Evolutionary conservation across 306 rosid species (phyloP).

Genomic region (cucumber (Cucumis sativus)): DNA sequence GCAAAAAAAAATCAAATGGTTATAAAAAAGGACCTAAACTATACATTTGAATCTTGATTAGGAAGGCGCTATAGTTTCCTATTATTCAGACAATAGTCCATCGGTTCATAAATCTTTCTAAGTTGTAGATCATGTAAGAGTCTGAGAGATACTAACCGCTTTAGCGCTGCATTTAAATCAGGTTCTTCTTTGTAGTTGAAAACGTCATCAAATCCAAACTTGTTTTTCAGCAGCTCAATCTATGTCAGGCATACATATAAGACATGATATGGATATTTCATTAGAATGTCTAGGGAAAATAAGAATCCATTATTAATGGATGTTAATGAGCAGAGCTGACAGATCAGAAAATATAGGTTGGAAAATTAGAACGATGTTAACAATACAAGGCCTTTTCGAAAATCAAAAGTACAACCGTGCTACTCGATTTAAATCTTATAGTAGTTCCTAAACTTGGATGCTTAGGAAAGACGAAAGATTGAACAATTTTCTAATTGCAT

Average conservation of each 20-base stretch:
- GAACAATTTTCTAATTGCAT: background rate
- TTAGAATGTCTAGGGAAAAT: background rate
- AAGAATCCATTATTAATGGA: background rate
- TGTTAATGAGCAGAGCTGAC: background rate
- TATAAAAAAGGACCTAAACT: background rate
- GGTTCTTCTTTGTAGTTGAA: constrained; percentile 28
- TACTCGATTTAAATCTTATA: background rate
- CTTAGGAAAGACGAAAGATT: background rate
- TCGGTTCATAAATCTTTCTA: background rate
- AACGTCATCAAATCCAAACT: constrained; percentile 3
- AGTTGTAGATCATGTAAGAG: background rate
- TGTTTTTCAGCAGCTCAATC: constrained; percentile 21
- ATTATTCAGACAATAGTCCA: background rate
- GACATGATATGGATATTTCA: background rate
- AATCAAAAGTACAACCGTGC: background rate
- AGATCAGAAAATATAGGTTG: background rate
- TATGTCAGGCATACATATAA: background rate
- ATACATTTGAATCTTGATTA: no score
- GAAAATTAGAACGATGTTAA: background rate
- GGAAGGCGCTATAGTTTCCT: no score
- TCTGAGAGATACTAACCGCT: constrained; percentile 8
- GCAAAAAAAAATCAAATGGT: no score
- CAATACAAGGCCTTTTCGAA: background rate
- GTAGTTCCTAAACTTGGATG: background rate
- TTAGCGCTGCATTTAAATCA: constrained; percentile 16